Conservation (phyloP, 768 basidiomycete genomes). For the Hygrocybe coccinea region DNA sequence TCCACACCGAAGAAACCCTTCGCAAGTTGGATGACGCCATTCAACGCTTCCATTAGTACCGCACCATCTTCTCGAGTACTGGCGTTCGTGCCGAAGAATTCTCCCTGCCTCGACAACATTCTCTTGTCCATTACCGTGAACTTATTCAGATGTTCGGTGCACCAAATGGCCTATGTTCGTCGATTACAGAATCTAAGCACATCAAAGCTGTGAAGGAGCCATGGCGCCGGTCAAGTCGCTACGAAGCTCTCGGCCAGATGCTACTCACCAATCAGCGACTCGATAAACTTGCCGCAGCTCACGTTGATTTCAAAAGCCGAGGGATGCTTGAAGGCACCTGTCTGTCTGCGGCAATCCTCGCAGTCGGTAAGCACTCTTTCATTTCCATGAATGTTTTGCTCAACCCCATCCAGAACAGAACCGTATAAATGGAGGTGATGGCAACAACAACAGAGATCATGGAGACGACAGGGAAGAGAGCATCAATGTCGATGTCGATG, state of each 20-base stretch:
- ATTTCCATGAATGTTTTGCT: not conserved
- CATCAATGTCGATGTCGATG: not conserved
- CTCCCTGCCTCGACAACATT: not conserved
- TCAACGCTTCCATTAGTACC: slow-evolving; percentile 7
- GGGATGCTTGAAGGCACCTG: slow-evolving; percentile 13
- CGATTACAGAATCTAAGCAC: slow-evolving; percentile 23
- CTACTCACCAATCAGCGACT: slow-evolving; percentile 16
- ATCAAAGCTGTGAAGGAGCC: slow-evolving; percentile 26
- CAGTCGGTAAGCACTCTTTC: not conserved
- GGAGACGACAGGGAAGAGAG: not conserved
- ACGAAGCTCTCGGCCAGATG: slow-evolving; percentile 6
- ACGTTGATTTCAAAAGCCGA: slow-evolving; percentile 13
- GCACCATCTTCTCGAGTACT: slow-evolving; percentile 23
- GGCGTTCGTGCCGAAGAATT: not conserved
- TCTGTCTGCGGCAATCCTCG: not conserved
- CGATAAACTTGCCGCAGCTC: slow-evolving; percentile 18
- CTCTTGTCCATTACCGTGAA: slow-evolving; percentile 12
- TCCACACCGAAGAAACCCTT: slow-evolving; percentile 9
- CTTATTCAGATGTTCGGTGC: slow-evolving; percentile 18
- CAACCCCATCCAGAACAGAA: not conserved
- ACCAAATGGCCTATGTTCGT: slow-evolving; percentile 21
- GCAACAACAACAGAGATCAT: not conserved
- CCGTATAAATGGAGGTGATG: not conserved
- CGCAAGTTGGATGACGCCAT: not conserved
- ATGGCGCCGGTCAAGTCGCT: slow-evolving; percentile 19